Evolutionary conservation across 2,329 filamentous ascomycete genomes (phyloP).

Genomic region (Boeremia lycopersici): DNA sequence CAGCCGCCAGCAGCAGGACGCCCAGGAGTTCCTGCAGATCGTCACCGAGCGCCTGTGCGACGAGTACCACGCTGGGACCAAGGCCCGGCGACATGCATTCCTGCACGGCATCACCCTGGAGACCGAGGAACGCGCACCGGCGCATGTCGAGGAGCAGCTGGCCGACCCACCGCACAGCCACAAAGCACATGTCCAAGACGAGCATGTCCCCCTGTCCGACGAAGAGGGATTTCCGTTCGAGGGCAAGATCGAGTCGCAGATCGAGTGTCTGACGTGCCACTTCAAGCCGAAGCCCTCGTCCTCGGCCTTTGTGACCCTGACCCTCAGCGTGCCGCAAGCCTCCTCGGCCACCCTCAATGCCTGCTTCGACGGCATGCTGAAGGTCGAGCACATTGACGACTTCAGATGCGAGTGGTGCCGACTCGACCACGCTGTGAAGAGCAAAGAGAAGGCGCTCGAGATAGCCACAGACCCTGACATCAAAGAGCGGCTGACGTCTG

Average conservation of each 20-base stretch:
- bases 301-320: slow-evolving; percentile 89
- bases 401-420: slow-evolving; percentile 95
- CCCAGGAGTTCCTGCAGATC: slow-evolving; percentile 95
- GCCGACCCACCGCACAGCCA: slow-evolving; percentile 35
- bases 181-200: slow-evolving; percentile 38
- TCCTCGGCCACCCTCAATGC: slow-evolving; percentile 77
- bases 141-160: slow-evolving; percentile 36
- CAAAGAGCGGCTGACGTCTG: slow-evolving; percentile 58
- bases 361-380: slow-evolving; percentile 93
- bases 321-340: slow-evolving; percentile 85
- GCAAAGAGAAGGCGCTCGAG: slow-evolving; percentile 65
- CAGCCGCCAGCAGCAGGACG: slow-evolving; percentile 94
- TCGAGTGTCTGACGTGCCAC: slow-evolving; percentile 87
- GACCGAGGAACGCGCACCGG: slow-evolving; percentile 26
- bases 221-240: slow-evolving; percentile 89
- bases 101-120: slow-evolving; percentile 27
- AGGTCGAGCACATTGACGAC: slow-evolving; percentile 94
- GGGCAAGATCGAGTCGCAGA: slow-evolving; percentile 89
- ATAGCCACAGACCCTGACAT: slow-evolving; percentile 44
- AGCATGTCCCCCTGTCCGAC: slow-evolving; percentile 28
- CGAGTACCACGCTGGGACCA: slow-evolving; percentile 85
- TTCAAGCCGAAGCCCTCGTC: slow-evolving; percentile 85
- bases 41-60: slow-evolving; percentile 91
- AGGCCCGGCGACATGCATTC: slow-evolving; percentile 68
- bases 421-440: slow-evolving; percentile 75